Base-by-base conservation (phyloP, 768 basidiomycete species). In the Mycena vulgaris region DNA sequence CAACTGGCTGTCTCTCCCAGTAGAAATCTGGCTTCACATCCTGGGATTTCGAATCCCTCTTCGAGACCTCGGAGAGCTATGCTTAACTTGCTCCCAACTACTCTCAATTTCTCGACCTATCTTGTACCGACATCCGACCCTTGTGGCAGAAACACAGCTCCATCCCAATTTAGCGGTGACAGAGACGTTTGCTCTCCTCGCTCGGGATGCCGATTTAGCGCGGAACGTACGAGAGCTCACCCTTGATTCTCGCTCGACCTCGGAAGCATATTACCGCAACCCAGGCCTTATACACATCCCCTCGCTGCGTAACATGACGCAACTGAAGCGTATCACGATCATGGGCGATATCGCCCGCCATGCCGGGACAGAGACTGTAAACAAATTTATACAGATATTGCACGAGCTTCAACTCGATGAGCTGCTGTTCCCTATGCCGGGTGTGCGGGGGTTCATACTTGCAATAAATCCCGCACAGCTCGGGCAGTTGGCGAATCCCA, bases 251-350 rank as follows among this genome's bases (percentile, higher is more conserved):
- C 7, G 5, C 17, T 60, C 59, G 7, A 19, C 11, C 30, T 39
- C 51, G 8, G 42, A 55, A 27, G 25, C 39, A 4, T 65, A 60
- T 25, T 45, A 33, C 8, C 57, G 35, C 14, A 72, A 72, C 48
- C 63, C 62, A 1, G 51, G 45, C 13, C 47, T 72, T 17, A n/a
- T 72, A 19, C 8, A 72, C 33, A 10, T 55, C 27, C 16, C 52
- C 0, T 69, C 71, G 2, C 37, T 72, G 21, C 33, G 40, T 30
- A 69, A 72, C 5, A 48, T 72, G 47, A 66, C 59, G 14, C 58
- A 51, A n/a, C 16, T 72, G 17, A 72, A 72, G 53, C 57, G 67
- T 27, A 27, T 72, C 21, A 69, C 63, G 1, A 56, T 72, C 11
- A 47, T 61, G 0, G 71, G 63, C 8, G 52, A 68, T 51, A 61